Percentiles rank a stretch among this genome's conserved stretches.
Conservation (phyloP, 2,329 filamentous ascomycete genomes). For the Zymoseptoria passerinii region DNA sequence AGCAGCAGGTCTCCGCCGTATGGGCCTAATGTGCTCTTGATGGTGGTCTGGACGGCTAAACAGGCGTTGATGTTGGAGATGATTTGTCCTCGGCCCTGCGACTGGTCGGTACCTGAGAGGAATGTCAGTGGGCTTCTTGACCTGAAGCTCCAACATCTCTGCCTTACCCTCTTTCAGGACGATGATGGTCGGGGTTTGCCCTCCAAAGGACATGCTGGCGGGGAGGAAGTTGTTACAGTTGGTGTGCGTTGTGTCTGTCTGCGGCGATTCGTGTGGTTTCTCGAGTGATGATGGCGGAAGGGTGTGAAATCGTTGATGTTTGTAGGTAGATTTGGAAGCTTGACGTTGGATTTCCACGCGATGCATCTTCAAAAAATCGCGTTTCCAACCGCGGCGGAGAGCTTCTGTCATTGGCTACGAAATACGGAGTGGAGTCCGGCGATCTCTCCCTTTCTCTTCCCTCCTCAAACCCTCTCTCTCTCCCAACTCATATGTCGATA, state of each 20-base stretch:
- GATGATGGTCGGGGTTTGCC: constrained; percentile 95
- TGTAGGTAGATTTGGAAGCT: background rate
- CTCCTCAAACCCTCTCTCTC: no score
- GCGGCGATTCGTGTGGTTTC: background rate
- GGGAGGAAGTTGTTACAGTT: background rate
- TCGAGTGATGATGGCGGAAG: no score
- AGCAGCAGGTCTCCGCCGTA: constrained; percentile 95
- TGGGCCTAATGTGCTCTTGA: constrained; percentile 90
- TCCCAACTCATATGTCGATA: background rate
- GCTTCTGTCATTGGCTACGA: no score
- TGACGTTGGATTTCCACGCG: background rate
- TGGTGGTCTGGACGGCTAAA: constrained; percentile 86
- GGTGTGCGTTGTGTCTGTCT: background rate
- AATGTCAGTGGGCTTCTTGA: constrained; percentile 15
- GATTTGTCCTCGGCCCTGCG: constrained; percentile 93
- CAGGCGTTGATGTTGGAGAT: constrained; percentile 98
- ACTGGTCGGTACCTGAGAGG: constrained; percentile 78
- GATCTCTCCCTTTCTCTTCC: no score
- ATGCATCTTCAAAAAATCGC: background rate
- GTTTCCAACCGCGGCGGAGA: background rate
- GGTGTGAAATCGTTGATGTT: no score
- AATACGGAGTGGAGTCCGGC: no score
- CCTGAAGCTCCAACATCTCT: constrained; percentile 2
- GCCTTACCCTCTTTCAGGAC: constrained; percentile 88
- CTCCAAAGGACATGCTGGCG: constrained; percentile 80